These are phyloP conservation scores for Thyridium curvatum DNA, from an alignment of 2,329 filamentous ascomycete genomes.

Conservation along the genomic window DNA sequence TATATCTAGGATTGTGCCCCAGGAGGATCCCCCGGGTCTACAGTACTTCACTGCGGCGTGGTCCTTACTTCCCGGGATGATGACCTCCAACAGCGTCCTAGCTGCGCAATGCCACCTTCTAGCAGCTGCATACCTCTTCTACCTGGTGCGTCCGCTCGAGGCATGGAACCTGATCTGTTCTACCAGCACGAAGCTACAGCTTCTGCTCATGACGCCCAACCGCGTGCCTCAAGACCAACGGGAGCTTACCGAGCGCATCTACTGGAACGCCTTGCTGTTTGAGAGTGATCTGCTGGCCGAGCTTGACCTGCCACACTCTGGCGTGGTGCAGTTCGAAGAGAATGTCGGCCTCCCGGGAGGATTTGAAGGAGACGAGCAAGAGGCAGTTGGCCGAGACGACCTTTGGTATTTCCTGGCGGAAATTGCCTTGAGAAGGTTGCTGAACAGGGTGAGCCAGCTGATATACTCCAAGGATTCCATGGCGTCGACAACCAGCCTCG, in stretches of 20 bases:
- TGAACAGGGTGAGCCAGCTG: conserved; percentile 74
- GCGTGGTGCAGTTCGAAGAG: conserved; percentile 77
- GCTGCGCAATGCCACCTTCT: conserved; percentile 76
- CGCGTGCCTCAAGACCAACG: conserved; percentile 64
- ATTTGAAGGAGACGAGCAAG: conserved; percentile 65
- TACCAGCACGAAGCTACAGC: conserved; percentile 74
- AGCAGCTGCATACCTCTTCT: conserved; percentile 76
- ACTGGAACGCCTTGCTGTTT: conserved; percentile 78
- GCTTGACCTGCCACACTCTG: conserved; percentile 74
- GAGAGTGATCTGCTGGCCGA: conserved; percentile 77
- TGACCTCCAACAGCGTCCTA: conserved; percentile 72
- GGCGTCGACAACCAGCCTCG: conserved; percentile 65
- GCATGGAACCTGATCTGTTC: conserved; percentile 77
- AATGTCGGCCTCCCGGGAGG: conserved; percentile 71
- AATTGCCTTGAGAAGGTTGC: conserved; percentile 68
- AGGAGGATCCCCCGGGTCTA: conserved; percentile 67
- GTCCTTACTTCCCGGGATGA: conserved; percentile 69
- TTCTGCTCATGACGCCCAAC: conserved; percentile 68
- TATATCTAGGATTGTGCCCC: conserved; percentile 64
- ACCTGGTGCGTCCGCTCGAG: conserved; percentile 74
- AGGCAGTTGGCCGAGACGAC: conserved; percentile 64
- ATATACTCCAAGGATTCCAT: conserved; percentile 71
- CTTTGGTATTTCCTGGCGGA: conserved; percentile 84
- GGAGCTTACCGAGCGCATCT: conserved; percentile 70
- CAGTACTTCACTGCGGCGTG: conserved; percentile 78